These are phyloP conservation scores for Thalassia testudinum DNA, from an alignment of 116 monocot genomes.

Conservation along the genomic window DNA sequence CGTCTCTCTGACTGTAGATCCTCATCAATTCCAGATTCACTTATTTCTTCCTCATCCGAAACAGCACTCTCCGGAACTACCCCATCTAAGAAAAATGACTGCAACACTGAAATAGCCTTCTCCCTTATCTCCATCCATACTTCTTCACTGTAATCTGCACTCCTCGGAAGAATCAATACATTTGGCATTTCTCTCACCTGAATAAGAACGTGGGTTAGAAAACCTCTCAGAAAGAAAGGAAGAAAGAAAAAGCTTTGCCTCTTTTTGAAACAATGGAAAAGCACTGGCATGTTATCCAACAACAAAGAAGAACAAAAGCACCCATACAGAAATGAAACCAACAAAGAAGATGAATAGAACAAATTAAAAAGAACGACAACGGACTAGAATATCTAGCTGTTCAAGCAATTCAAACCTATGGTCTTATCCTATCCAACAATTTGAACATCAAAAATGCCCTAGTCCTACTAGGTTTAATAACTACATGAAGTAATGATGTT, in stretches of 20 bases:
- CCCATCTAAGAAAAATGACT: conserved; percentile 74
- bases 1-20: conserved; percentile 26
- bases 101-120: conserved; percentile 69
- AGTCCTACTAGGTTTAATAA: too few species aligned
- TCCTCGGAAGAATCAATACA: conserved; percentile 88
- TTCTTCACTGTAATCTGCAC: conserved; percentile 99
- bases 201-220: conserved; percentile 3
- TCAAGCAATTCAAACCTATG: too few species aligned
- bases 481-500: too few species aligned
- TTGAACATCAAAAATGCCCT: too few species aligned
- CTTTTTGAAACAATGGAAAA: too few species aligned
- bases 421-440: too few species aligned
- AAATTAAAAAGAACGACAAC: too few species aligned
- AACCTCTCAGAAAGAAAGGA: too few species aligned
- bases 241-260: too few species aligned
- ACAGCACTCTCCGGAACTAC: conserved; percentile 57
- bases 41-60: conserved; percentile 77
- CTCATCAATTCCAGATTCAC: conserved; percentile 38
- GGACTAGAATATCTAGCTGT: too few species aligned
- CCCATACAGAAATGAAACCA: not conserved
- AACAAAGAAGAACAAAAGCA: too few species aligned
- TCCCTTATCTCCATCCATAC: conserved; percentile 99
- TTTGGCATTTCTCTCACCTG: conserved; percentile 99
- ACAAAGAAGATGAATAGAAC: not conserved
- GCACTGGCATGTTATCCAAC: too few species aligned